Evolutionary conservation across 2,329 filamentous ascomycete species (phyloP).

Genomic region (Neoascochyta sp.): DNA sequence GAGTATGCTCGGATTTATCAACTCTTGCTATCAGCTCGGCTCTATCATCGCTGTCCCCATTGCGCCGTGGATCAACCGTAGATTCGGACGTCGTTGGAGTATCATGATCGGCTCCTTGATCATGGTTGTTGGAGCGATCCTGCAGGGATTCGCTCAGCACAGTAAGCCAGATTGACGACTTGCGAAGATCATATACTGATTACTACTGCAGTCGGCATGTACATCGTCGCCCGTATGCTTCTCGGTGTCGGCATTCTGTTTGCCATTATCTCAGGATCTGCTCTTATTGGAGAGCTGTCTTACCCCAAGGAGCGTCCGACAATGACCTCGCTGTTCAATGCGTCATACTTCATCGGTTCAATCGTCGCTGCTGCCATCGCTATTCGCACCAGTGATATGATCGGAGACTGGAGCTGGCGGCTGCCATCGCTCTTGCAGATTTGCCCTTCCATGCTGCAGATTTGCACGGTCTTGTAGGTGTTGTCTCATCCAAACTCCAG

Average conservation of each 20-base stretch:
- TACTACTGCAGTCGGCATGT: constrained; percentile 48
- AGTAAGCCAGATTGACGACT: constrained; percentile 12
- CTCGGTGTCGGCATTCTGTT: constrained; percentile 62
- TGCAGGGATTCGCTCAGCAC: constrained; percentile 51
- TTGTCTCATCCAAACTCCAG: background rate
- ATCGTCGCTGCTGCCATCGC: constrained; percentile 50
- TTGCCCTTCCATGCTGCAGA: constrained; percentile 47
- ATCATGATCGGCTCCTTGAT: constrained; percentile 57
- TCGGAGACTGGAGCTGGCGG: constrained; percentile 48
- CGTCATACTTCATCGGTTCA: constrained; percentile 54
- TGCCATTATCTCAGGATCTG: constrained; percentile 56
- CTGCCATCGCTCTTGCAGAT: constrained; percentile 51
- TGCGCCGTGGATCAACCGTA: constrained; percentile 31
- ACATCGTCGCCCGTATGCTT: constrained; percentile 56
- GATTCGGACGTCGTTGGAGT: constrained; percentile 52
- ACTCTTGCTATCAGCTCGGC: constrained; percentile 35
- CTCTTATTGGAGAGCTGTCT: constrained; percentile 58
- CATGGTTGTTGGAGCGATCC: constrained; percentile 57
- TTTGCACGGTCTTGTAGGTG: constrained; percentile 35
- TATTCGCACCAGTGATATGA: constrained; percentile 47
- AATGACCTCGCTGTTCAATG: constrained; percentile 60
- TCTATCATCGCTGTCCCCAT: constrained; percentile 34
- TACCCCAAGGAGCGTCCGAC: constrained; percentile 59
- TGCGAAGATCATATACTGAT: constrained; percentile 5
- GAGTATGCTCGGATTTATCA: constrained; percentile 33